Evolutionary conservation across 352 stramenopile genomes (phyloP), one percentile per base, ranked within the genome.

Genomic region (Aphanomyces invadans): DNA sequence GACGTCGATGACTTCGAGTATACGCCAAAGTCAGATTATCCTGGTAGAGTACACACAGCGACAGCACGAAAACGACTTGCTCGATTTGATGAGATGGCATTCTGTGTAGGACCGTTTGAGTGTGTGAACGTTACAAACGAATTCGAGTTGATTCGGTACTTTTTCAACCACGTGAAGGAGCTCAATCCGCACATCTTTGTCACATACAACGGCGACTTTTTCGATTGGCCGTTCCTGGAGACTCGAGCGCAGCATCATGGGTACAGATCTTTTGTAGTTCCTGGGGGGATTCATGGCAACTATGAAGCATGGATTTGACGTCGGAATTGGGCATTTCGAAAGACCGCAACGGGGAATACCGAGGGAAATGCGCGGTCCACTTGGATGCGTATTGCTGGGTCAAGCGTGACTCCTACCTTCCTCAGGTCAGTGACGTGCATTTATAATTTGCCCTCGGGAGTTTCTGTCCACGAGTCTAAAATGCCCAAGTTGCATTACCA

Each of bases 191-290:
- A 99, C 76, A 97, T 99, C 74, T 98, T 98, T 65, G 97, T 99
- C 25, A 99, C 96, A 12, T 99, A 99, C 79, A 99, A 99, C 81
- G 97, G 97, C 46, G 97, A 99, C 73, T 99, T 97, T 66, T 99
- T 99, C 76, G 97, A 99, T 88, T 99, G 95, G 96, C 96, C 96
- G 0, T 99, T 99, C 76, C 77, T 99, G 23, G 93, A 99, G 28
- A 74, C 79, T n/a, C 86, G 97, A 26, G 89, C 90, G 17, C 78
- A 89, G 57, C 64, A 87, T n/a, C 87, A 98, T 71, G 72, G 79
- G 76, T 5, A 77, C 76, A 29, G 87, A 98, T 70, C 80, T 98
- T 33, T 45, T 95, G 96, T 11, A 79, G n/a, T n/a, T n/a, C n/a
- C n/a, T n/a, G n/a, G n/a, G n/a, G n/a, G n/a, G n/a, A n/a, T n/a